Base-by-base conservation (phyloP, 2,329 filamentous ascomycete species). In the Blastomyces gilchristii region DNA sequence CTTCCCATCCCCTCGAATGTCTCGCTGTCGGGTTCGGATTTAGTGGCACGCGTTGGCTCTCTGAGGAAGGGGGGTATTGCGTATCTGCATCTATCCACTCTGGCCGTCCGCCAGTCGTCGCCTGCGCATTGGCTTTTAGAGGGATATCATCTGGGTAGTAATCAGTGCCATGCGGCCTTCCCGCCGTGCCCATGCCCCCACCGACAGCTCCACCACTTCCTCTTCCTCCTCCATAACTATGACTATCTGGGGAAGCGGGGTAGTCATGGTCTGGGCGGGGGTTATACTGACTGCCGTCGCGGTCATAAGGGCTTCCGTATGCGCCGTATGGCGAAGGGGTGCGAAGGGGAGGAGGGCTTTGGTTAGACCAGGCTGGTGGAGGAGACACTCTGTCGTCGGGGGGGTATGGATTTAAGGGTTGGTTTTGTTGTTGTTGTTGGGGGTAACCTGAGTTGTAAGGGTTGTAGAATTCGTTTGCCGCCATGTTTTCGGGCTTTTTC, bases 11-110 rank as follows among this genome's bases (percentile, higher is more conserved):
- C 67, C 70, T 58, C 65, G 68, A 66, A 49, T 68, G 67, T 62
- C 63, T 65, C 62, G 28, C 62, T 25, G 41, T 31, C 57, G 41
- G 41, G 43, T 59, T 47, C 25, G 57, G 57, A 64, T 66, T 66
- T 67, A 67, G 65, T n/a, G 64, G 63, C 66, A 69, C 61, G n/a
- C 59, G 52, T 52, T 71, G 66, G 84, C 82, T 71, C 87, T 86
- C 71, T 84, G 87, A 68, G 18, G 81, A 80, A 11, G 81, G 80
- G 22, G 78, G 73, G 61, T 80, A 77, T 53, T 75, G 73, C 28
- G 75, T 79, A 60, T 76, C 75, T 60, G 78, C 77, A 41, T 76
- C 72, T 68, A 76, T 73, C 70, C 76, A 81, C 45, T 73, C 74
- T 25, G 72, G 71, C 63, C 69, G 53, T 6, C 52, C 65, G 67